These are phyloP conservation scores for Diaporthe sp. DNA, from an alignment of 2,329 filamentous ascomycete genomes.

Conservation along the genomic window DNA sequence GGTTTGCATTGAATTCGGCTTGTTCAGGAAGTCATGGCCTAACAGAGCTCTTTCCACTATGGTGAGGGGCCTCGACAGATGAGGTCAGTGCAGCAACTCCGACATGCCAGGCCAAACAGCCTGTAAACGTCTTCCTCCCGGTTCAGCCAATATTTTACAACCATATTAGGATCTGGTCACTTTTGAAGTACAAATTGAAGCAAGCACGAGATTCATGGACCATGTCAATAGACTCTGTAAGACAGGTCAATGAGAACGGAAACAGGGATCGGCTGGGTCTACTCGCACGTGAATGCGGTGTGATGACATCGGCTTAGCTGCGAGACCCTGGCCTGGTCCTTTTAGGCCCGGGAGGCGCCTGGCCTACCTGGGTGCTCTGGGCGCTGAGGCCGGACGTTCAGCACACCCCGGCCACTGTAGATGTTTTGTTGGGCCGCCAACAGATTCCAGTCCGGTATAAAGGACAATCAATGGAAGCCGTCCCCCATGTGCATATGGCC, in stretches of 20 bases:
- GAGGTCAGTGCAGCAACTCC: slow-evolving; percentile 9
- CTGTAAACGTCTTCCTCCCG: not conserved
- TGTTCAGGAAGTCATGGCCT: not conserved
- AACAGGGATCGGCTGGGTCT: not conserved
- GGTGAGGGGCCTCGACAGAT: slow-evolving; percentile 5
- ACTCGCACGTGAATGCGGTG: not conserved
- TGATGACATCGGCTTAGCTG: not conserved
- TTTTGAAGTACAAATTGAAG: not conserved
- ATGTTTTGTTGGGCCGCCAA: slow-evolving; percentile 36
- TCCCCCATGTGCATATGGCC: not conserved
- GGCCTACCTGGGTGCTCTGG: not conserved
- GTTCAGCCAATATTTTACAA: not conserved
- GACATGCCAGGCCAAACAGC: not conserved
- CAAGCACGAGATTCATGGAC: not conserved
- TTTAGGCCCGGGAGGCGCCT: not conserved
- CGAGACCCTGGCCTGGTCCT: not conserved
- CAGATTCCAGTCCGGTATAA: slow-evolving; percentile 16
- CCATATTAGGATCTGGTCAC: not conserved
- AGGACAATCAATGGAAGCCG: not conserved
- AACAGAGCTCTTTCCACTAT: not conserved
- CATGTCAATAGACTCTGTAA: not conserved
- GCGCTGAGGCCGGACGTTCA: not conserved
- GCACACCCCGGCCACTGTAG: slow-evolving; percentile 20
- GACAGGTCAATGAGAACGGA: not conserved
- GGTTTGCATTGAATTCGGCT: not conserved